A percentile compares a stretch with the other conserved stretches of the same genome.
Evolutionary conservation across 2,329 filamentous ascomycete species (phyloP).

Genomic region (Aurifilum marmelostoma): DNA sequence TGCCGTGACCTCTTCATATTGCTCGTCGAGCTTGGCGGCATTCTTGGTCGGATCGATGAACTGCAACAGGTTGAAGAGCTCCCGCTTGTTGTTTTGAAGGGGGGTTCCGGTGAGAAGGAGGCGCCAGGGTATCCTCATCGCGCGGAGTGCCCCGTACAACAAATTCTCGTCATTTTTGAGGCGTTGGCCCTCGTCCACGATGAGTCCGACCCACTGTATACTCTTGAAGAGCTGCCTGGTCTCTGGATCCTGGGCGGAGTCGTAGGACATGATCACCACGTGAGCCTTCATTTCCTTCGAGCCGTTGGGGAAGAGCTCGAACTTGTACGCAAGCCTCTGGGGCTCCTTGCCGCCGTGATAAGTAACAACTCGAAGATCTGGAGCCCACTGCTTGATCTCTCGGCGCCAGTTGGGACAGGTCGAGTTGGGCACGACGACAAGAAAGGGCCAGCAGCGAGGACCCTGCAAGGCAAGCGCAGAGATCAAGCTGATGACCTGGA

Average conservation of each 20-base stretch:
- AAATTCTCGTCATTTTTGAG: constrained; percentile 90
- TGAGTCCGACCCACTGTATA: constrained; percentile 82
- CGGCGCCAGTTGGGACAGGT: constrained; percentile 98
- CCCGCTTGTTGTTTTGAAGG: constrained; percentile 91
- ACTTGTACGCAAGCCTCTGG: constrained; percentile 75
- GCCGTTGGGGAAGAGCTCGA: constrained; percentile 79
- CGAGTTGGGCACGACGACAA: constrained; percentile 91
- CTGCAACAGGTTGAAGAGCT: constrained; percentile 95
- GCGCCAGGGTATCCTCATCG: constrained; percentile 79
- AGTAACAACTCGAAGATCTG: constrained; percentile 82
- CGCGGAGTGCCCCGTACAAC: constrained; percentile 74
- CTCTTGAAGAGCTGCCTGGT: constrained; percentile 67
- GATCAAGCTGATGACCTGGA: constrained; percentile 86
- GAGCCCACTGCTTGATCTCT: constrained; percentile 93
- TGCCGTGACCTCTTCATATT: constrained; percentile 78
- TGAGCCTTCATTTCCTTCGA: constrained; percentile 78
- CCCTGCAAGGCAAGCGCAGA: constrained; percentile 69
- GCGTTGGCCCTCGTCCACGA: constrained; percentile 94
- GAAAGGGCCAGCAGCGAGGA: constrained; percentile 84
- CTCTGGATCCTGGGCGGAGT: constrained; percentile 76
- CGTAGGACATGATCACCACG: constrained; percentile 93
- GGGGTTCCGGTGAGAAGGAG: constrained; percentile 90
- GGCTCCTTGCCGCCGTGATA: constrained; percentile 81
- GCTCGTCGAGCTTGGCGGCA: constrained; percentile 72
- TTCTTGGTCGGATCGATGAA: constrained; percentile 78